phyloP scores from a whole-genome alignment of 139 green algal genomes.

The Mesostigma viride region DNA sequence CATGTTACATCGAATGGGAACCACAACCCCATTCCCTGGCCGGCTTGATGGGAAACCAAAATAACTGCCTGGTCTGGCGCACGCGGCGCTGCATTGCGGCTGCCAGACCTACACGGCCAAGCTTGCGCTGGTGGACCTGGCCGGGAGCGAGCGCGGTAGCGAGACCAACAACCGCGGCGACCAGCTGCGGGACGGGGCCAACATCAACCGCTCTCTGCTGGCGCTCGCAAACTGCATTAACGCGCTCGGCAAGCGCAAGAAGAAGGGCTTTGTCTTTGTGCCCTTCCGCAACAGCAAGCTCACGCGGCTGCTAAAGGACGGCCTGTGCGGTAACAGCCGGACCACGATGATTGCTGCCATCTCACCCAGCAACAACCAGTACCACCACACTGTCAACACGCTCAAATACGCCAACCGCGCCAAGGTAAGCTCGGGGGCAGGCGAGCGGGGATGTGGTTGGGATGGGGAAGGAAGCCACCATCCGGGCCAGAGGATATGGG shows the following conservation, averaged over 20 bases:
- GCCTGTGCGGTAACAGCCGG: constrained; percentile 56
- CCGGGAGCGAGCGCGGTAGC: constrained; percentile 31
- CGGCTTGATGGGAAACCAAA: too few species aligned
- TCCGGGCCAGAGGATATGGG: too few species aligned
- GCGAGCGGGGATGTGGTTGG: too few species aligned
- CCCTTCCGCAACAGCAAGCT: constrained; percentile 42
- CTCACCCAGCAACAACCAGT: constrained; percentile 44
- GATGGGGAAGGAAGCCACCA: too few species aligned
- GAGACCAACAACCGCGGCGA: constrained; percentile 32
- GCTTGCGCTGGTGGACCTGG: constrained; percentile 41
- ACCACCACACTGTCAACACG: constrained; percentile 65
- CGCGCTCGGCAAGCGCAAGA: constrained; percentile 44
- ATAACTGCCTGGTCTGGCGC: too few species aligned
- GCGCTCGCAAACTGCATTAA: constrained; percentile 83
- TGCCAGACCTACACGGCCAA: too few species aligned
- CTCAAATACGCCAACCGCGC: constrained; percentile 52
- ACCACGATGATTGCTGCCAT: constrained; percentile 81
- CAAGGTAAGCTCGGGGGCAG: too few species aligned
- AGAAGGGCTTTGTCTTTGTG: neutral
- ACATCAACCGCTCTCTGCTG: constrained; percentile 53
- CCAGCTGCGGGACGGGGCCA: constrained; percentile 36
- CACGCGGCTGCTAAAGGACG: constrained; percentile 52
- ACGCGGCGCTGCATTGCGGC: too few species aligned
- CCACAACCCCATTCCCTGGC: too few species aligned
- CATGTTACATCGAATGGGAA: too few species aligned